phyloP scores from a whole-genome alignment of 352 stramenopile species.

The Phytophthora citricola region DNA sequence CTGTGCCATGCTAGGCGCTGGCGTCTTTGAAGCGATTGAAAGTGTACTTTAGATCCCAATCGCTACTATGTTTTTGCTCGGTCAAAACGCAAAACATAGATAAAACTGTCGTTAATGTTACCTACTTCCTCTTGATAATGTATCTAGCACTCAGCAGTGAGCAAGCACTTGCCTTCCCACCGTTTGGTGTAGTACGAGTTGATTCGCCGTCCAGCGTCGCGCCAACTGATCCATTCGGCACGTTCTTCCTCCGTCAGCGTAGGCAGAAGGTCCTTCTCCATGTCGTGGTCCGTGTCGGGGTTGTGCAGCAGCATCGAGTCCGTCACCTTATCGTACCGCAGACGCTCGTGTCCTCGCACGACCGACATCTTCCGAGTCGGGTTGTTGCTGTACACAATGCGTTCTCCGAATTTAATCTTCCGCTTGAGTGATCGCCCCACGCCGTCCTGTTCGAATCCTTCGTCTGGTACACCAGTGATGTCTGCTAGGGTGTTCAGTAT shows the following conservation, averaged over 20 bases:
- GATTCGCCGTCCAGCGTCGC: slow-evolving; percentile 37
- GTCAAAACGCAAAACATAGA: background rate
- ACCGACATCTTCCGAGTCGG: slow-evolving; percentile 47
- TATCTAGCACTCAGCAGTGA: slow-evolving; percentile 33
- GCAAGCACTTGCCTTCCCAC: slow-evolving; percentile 39
- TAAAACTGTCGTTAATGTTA: background rate
- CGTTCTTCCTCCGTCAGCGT: slow-evolving; percentile 19
- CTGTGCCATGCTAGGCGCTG: slow-evolving; percentile 42
- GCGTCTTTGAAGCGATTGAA: slow-evolving; percentile 37
- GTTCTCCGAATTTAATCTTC: slow-evolving; percentile 27
- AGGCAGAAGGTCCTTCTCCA: slow-evolving; percentile 39
- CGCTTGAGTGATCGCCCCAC: slow-evolving; percentile 53
- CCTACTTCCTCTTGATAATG: slow-evolving; percentile 40
- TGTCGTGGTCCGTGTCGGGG: slow-evolving; percentile 42
- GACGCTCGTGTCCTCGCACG: slow-evolving; percentile 41
- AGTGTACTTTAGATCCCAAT: slow-evolving; percentile 37
- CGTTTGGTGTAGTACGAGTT: slow-evolving; percentile 53
- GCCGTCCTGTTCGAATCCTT: slow-evolving; percentile 42
- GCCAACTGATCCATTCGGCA: slow-evolving; percentile 20
- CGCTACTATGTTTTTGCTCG: background rate
- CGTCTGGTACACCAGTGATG: slow-evolving; percentile 37
- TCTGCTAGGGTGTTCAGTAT: slow-evolving; percentile 49
- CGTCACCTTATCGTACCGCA: slow-evolving; percentile 43
- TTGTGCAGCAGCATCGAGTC: slow-evolving; percentile 44
- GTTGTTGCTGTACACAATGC: slow-evolving; percentile 60